Evolutionary conservation across 129 eudicot genomes (phyloP).

Genomic region (Apium graveolens): DNA sequence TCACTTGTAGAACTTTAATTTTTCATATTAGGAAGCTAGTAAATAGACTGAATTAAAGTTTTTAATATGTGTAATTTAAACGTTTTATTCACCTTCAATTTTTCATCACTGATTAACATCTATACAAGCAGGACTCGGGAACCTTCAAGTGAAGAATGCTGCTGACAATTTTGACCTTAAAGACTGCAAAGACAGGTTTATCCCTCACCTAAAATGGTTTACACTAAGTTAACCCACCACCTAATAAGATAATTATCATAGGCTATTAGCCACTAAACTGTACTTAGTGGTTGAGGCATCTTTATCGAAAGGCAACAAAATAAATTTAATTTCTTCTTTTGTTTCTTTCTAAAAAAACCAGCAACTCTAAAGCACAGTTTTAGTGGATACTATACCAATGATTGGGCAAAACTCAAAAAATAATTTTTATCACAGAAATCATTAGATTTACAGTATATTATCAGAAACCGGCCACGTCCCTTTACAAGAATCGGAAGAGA

Average conservation of each 20-base stretch:
- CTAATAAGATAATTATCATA: background rate
- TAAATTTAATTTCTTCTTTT: background rate
- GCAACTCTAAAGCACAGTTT: background rate
- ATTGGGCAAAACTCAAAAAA: background rate
- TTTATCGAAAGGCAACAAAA: background rate
- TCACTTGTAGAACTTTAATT: background rate
- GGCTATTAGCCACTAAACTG: background rate
- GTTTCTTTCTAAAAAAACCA: background rate
- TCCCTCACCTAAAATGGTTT: background rate
- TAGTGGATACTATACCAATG: background rate
- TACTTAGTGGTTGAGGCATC: slow-evolving; percentile 1
- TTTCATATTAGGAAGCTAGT: background rate
- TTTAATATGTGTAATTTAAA: background rate
- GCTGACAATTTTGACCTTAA: background rate
- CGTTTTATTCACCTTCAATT: background rate
- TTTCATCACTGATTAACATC: background rate
- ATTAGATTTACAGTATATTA: background rate
- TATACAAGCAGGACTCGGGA: background rate
- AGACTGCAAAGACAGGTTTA: background rate
- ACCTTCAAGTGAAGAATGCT: background rate
- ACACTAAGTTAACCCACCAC: background rate
- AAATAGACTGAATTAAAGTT: background rate
- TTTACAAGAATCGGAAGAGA: background rate
- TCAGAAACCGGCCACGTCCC: background rate
- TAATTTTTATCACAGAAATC: background rate